phyloP scores from a whole-genome alignment of 768 basidiomycete species.

The Tricholoma sp. region DNA sequence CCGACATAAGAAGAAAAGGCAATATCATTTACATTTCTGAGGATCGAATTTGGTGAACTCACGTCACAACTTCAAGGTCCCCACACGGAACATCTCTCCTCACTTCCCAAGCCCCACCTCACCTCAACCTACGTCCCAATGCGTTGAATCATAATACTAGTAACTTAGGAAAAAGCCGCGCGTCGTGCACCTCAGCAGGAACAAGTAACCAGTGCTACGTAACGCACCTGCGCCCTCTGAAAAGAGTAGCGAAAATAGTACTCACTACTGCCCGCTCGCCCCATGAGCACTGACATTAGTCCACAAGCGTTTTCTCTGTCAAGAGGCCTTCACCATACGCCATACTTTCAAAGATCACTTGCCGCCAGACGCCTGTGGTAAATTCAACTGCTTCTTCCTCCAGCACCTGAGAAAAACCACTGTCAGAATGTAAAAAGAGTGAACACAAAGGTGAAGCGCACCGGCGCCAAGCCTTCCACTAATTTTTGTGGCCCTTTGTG shows the following conservation, averaged over 20 bases:
- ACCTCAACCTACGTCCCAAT: not conserved
- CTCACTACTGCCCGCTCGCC: conserved; percentile 12
- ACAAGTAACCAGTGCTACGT: conserved; percentile 42
- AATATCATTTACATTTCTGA: conserved; percentile 46
- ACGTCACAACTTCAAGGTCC: conserved; percentile 29
- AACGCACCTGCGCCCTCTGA: conserved; percentile 56
- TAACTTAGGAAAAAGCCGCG: conserved; percentile 17
- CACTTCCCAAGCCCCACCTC: not conserved
- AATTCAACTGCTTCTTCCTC: conserved; percentile 88
- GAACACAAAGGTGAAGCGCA: conserved; percentile 37
- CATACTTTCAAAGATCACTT: conserved; percentile 93
- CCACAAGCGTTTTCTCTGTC: conserved; percentile 81
- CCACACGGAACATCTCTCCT: conserved; percentile 11
- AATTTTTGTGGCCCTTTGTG: conserved; percentile 82
- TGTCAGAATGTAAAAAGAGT: not conserved
- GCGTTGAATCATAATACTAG: conserved; percentile 24
- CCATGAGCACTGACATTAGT: conserved; percentile 34
- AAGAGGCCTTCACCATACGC: conserved; percentile 86
- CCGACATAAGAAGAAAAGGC: conserved; percentile 20
- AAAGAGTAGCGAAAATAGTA: conserved; percentile 23
- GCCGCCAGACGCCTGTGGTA: conserved; percentile 79
- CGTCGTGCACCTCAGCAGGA: conserved; percentile 37
- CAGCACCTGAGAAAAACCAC: conserved; percentile 55
- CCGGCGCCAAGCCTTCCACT: conserved; percentile 87
- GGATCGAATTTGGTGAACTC: conserved; percentile 51